Base-by-base conservation (phyloP, 768 basidiomycete genomes). In the Termitomyces sp. region DNA sequence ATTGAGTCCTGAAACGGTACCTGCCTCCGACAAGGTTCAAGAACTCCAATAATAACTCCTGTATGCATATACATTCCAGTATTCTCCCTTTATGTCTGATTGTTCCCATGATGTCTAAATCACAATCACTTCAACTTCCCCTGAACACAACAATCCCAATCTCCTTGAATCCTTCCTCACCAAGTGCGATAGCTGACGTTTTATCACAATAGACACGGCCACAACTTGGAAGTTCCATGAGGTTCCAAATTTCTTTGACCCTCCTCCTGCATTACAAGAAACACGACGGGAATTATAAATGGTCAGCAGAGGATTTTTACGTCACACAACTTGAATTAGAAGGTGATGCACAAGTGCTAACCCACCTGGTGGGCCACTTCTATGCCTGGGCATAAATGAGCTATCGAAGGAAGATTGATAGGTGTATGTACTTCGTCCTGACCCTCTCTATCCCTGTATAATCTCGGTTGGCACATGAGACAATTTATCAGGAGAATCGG, bases 171-270 rank as follows among this genome's bases (percentile, higher is more conserved):
- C 5, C 12, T 37, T 7, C 18, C 26, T 37, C 24, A 16, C 20
- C 34, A n/a, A 26, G 10, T 40, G 5, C n/a, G 10, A n/a, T 12
- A 27, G 27, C 50, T 51, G 50, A 26, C 6, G 34, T 18, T n/a
- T 27, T n/a, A 47, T 65, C 66, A 44, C 60, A 56, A 39, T 57
- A 65, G 7, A 67, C 64, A n/a, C 50, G 55, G 20, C 64, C 64
- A 50, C 64, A 65, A 36, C 66, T 67, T 33, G 62, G 62, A 2
- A 65, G 49, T 2, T 47, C 44, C 39, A 67, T 49, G 14, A 65
- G 18, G 4, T 59, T 58, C 66, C 66, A 67, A 18, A 61, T 43
- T 1, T 56, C 55, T 14, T 61, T n/a, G n/a, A 55, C 54, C 24
- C 24, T 27, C 47, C 55, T 57, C 46, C 66, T 58, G 33, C 58